These are phyloP conservation scores for apple (Malus domestica) DNA, from an alignment of 306 rosid species.

Conservation along the genomic window ASM211411v1 NC_041790.1:17512001-17512500, in stretches of 20 bases:
- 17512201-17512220: background rate
- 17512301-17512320: too few relatives aligned
- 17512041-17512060: background rate
- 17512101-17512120: background rate
- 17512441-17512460: background rate
- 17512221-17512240: background rate
- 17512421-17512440: background rate
- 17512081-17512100: background rate
- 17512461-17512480: constrained; percentile 6
- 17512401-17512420: background rate
- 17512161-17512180: constrained; percentile 2
- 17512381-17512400: background rate
- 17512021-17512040: background rate
- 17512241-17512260: background rate
- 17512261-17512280: too few relatives aligned
- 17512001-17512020: background rate
- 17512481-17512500: background rate
- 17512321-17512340: too few relatives aligned
- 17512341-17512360: too few relatives aligned
- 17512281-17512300: background rate
- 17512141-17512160: constrained; percentile 6
- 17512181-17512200: background rate
- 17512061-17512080: background rate
- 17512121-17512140: background rate
- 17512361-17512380: background rate